phyloP scores from a whole-genome alignment of 164 flowering plant species.

The Houttuynia cordata region DNA sequence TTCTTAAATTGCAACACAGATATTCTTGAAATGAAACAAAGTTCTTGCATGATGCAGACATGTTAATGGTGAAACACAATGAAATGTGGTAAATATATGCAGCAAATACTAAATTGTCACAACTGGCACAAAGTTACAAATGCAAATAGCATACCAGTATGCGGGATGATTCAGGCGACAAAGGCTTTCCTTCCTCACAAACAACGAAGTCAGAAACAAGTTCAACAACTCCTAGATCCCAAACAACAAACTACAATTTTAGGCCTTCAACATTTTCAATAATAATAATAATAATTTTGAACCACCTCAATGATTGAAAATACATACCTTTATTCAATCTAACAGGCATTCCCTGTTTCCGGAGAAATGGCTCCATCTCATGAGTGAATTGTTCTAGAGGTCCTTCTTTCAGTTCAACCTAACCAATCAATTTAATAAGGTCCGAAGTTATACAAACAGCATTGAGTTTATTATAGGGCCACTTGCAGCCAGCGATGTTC shows the following conservation, averaged over 20 bases:
- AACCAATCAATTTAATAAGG: slow-evolving; percentile 3
- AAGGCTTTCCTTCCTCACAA: slow-evolving; percentile 80
- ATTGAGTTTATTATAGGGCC: too few relatives aligned
- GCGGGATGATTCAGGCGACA: slow-evolving; percentile 89
- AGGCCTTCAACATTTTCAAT: background rate
- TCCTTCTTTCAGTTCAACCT: slow-evolving; percentile 92
- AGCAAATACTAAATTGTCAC: background rate
- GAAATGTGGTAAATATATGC: background rate
- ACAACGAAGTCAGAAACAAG: slow-evolving; percentile 77
- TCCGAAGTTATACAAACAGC: too few relatives aligned
- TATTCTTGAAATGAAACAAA: too few relatives aligned
- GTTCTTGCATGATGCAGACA: too few relatives aligned
- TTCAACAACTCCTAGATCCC: slow-evolving; percentile 67
- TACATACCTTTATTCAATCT: slow-evolving; percentile 71
- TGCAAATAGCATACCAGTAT: slow-evolving; percentile 56
- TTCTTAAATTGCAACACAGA: too few relatives aligned
- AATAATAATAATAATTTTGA: background rate
- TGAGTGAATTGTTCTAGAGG: slow-evolving; percentile 84
- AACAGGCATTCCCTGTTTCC: slow-evolving; percentile 97
- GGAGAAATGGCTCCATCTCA: slow-evolving; percentile 94
- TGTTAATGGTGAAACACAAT: too few relatives aligned
- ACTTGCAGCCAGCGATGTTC: too few relatives aligned
- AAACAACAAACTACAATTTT: background rate
- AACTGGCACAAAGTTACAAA: background rate
- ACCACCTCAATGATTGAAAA: background rate